Conservation (phyloP, 805 yeast genomes). For the Metschnikowia peoriensis region DNA sequence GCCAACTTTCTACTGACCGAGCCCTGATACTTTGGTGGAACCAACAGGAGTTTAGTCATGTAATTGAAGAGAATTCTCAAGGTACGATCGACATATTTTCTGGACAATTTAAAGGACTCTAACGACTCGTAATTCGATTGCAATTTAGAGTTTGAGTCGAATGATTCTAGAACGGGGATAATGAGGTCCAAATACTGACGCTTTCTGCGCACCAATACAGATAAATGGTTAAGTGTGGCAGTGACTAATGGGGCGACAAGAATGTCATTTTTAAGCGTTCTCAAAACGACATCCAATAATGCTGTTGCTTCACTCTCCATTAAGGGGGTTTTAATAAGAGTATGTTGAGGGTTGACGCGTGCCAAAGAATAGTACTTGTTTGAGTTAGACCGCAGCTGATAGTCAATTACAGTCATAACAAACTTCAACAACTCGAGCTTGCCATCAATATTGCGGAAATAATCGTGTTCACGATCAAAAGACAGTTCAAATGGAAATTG, state of each 20-base stretch:
- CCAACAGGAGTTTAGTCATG: conserved; percentile 33
- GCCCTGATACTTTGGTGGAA: conserved; percentile 33
- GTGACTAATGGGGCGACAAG: conserved; percentile 55
- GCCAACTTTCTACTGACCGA: conserved; percentile 28
- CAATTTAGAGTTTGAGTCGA: conserved; percentile 55
- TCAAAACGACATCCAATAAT: conserved; percentile 59
- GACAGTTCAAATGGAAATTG: conserved; percentile 50
- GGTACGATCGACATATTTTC: conserved; percentile 62
- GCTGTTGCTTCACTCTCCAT: conserved; percentile 70
- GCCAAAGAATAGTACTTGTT: conserved; percentile 46
- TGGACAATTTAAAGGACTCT: conserved; percentile 51
- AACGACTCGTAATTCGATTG: conserved; percentile 48
- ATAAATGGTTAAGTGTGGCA: conserved; percentile 64
- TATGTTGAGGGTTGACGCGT: conserved; percentile 56
- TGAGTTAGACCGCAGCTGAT: conserved; percentile 44
- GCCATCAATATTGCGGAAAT: conserved; percentile 51
- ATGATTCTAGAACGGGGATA: conserved; percentile 55
- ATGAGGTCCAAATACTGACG: conserved; percentile 60
- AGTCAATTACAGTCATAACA: conserved; percentile 47
- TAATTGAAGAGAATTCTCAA: conserved; percentile 45
- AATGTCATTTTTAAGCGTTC: conserved; percentile 54
- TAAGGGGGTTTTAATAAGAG: conserved; percentile 52
- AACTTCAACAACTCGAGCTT: conserved; percentile 73
- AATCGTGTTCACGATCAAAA: conserved; percentile 49
- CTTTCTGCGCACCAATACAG: conserved; percentile 63